Base-by-base conservation (phyloP, 352 stramenopile genomes). In the Phytophthora lateralis region DNA sequence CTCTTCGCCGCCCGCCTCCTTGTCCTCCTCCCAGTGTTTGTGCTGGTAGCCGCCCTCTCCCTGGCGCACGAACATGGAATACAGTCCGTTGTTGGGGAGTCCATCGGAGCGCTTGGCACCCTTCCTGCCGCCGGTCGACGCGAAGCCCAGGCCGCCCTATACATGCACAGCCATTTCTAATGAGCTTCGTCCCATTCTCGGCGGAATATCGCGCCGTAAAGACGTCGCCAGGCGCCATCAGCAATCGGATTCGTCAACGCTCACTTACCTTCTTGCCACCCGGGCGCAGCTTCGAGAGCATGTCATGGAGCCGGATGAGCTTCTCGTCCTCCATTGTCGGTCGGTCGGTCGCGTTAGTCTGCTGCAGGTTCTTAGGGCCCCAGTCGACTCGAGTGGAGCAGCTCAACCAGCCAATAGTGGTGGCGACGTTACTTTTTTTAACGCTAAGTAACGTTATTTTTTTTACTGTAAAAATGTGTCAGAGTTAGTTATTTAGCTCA, bases 31-130 rank as follows among this genome's bases (percentile, higher is more conserved):
- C 60, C 90, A 95, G 69, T 89, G 85, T 58, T 93, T 93, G 70
- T 95, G 85, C 61, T 80, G 60, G 66, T 93, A 91, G 9, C 75
- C 73, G 20, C 85, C 72, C 32, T 95, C 76, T 43, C 85, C 85
- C 55, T 91, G 74, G 18, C 85, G 81, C 58, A 95, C 85, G 47
- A 95, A 95, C 85, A 92, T 95, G 29, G 80, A 80, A 60, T 95
- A 95, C 12, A 95, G 67, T 26, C 85, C 83, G 38, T 95, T 95
- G 38, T 91, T 78, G 7, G 85, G 85, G 26, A 95, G 63, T 14
- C 85, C 85, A 49, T 93, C 85, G 24, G 79, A 76, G 47, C 83
- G 83, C 62, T 91, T 88, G 29, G 45, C 75, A 27, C 76, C 71
- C 56, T 87, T 88, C 38, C 73, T 68, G 26, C 76, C 82, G 14